A percentile compares a stretch with the other conserved stretches of the same genome.
These are phyloP conservation scores for Mucor plumbeus DNA, from an alignment of 371 early-diverging fungal species.

Conservation along the genomic window DNA sequence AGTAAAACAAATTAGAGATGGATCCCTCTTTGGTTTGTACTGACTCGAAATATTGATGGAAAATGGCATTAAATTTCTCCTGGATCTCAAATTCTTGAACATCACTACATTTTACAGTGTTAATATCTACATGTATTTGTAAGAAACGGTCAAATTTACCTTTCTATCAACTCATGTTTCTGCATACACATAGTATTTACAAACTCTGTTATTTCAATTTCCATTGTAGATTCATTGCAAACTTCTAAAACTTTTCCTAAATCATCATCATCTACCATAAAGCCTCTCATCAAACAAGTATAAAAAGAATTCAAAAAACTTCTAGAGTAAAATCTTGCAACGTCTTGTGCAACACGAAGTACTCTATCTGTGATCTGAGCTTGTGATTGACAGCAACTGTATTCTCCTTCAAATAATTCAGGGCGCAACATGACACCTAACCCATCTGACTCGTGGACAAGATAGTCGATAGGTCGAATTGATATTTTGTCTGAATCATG, in stretches of 20 bases:
- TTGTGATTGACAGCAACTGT: constrained; percentile 22
- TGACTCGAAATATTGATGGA: constrained; percentile 68
- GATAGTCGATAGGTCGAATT: constrained; percentile 30
- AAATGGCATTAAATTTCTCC: constrained; percentile 57
- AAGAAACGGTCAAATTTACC: constrained; percentile 32
- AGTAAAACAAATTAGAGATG: constrained; percentile 62
- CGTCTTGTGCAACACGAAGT: constrained; percentile 43
- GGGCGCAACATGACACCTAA: constrained; percentile 43
- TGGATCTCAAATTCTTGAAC: constrained; percentile 44
- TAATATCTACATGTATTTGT: too few relatives aligned
- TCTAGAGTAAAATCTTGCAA: constrained; percentile 51
- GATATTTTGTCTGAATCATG: constrained; percentile 20
- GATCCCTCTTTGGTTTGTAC: constrained; percentile 47
- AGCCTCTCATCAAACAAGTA: constrained; percentile 65
- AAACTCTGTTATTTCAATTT: constrained; percentile 76
- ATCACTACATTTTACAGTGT: constrained; percentile 29
- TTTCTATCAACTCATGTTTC: constrained; percentile 37
- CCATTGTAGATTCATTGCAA: constrained; percentile 65
- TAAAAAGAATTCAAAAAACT: constrained; percentile 71
- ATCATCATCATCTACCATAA: constrained; percentile 58
- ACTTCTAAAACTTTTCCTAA: constrained; percentile 60
- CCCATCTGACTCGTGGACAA: constrained; percentile 50
- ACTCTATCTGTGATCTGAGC: constrained; percentile 39
- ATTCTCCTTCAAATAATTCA: constrained; percentile 39
- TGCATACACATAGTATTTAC: constrained; percentile 65